phyloP scores from a whole-genome alignment of 2,329 filamentous ascomycete genomes.

The Verticillium dahliae region DNA sequence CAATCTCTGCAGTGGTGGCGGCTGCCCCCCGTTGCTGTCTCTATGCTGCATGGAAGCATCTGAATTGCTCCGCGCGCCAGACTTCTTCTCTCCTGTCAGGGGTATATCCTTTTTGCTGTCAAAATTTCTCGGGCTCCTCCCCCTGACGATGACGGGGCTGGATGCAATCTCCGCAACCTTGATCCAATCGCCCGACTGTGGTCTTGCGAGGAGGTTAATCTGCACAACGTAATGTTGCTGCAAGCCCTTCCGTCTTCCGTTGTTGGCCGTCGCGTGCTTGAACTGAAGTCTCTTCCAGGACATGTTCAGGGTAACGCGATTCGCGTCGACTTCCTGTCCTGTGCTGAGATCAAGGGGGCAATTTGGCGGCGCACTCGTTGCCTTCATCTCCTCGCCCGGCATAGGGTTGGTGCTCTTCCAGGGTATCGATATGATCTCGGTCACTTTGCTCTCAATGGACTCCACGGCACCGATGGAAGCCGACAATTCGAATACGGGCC shows the following conservation, averaged over 20 bases:
- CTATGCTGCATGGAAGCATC: constrained; percentile 9
- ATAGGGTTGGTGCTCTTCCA: constrained; percentile 74
- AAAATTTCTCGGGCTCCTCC: constrained; percentile 88
- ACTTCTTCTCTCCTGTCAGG: constrained; percentile 49
- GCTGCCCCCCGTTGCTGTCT: constrained; percentile 14
- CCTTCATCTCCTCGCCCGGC: constrained; percentile 41
- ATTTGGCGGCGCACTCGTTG: constrained; percentile 42
- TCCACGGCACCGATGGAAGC: constrained; percentile 81
- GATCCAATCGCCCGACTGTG: constrained; percentile 59
- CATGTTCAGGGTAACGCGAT: constrained; percentile 73
- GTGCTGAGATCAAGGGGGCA: constrained; percentile 47
- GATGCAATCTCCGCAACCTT: constrained; percentile 81
- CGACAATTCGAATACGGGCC: constrained; percentile 71
- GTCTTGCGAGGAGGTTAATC: constrained; percentile 73
- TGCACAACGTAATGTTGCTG: constrained; percentile 93
- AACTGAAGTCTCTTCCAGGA: constrained; percentile 95
- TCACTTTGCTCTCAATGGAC: constrained; percentile 84
- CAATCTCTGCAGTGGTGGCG: constrained; percentile 12
- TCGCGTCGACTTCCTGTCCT: constrained; percentile 68
- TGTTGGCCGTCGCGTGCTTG: constrained; percentile 93
- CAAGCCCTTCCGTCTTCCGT: constrained; percentile 85
- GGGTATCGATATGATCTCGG: constrained; percentile 93
- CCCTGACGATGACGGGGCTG: constrained; percentile 90
- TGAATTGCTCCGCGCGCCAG: constrained; percentile 37
- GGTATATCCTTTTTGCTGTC: constrained; percentile 84